Base-by-base conservation (phyloP, 306 rosid genomes). In the Pueraria montana region DNA sequence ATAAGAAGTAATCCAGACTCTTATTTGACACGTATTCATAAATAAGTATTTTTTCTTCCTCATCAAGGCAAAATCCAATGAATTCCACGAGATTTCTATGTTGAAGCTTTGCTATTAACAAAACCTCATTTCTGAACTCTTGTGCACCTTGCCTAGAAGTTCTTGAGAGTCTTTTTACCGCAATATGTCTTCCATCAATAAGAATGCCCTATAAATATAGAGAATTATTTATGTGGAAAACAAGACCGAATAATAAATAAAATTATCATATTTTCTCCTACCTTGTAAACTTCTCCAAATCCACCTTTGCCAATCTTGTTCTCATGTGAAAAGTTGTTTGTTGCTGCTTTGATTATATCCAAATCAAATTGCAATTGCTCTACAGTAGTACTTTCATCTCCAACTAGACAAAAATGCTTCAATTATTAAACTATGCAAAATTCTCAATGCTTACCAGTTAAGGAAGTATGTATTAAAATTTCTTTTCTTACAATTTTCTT, bases 281-380 rank as follows among this genome's bases (percentile, higher is more conserved):
- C 79, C 79, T 74, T 56, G 1, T 55, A 68, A 68, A 68, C 74
- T 20, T 42, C 74, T 16, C 71, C 71, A 8, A 65, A 65, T 65
- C 71, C 71, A n/a, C 78, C 78, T n/a, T n/a, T 52, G 2, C 79
- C 68, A 74, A 74, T 55, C 23, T 36, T 34, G 0, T 74, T 74
- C 40, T 80, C 84, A 1, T 43, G n/a, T 12, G 84, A 80, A 56
- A 80, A 80, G 62, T 80, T 69, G 1, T 55, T 79, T 17, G 83
- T 79, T 24, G 83, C 77, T 11, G 61, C 45, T 40, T 18, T 23
- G 26, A 79, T 55, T 2, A 14, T 40, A 1, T 61, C 30, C 27
- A 69, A 79, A 42, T 55, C 9, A 3, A 68, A 69, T 69, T 79
- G 77, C 14, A 69, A 40, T 12, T 46, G 3, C 21, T 69, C 83